These are phyloP conservation scores for Carex scoparia DNA, from an alignment of 176 grass and related monocot species.

Conservation along the genomic window DNA sequence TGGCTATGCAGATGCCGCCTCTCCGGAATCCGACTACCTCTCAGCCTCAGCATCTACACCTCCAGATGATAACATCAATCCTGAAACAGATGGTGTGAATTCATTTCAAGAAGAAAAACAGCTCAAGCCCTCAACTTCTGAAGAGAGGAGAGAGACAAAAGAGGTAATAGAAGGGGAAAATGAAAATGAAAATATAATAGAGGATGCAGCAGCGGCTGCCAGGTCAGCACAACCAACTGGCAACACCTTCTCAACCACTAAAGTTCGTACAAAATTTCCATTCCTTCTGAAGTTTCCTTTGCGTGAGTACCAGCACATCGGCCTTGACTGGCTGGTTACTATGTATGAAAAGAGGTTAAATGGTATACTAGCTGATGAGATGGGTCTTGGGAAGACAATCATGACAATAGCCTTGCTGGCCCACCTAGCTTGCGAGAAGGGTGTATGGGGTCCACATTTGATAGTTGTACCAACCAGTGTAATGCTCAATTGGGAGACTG, in stretches of 20 bases:
- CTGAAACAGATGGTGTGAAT: constrained; percentile 14
- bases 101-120: constrained; percentile 11
- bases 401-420: constrained; percentile 97
- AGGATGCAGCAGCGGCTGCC: constrained; percentile 92
- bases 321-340: constrained; percentile 91
- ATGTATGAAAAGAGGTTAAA: constrained; percentile 99
- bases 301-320: constrained; percentile 99
- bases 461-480: constrained; percentile 98
- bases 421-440: constrained; percentile 96
- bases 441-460: constrained; percentile 99
- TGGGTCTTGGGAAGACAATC: constrained; percentile 98
- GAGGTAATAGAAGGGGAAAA: constrained; percentile 32
- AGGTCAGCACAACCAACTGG: constrained; percentile 98
- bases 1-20: constrained; percentile 53
- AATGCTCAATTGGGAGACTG: constrained; percentile 99
- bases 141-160: constrained; percentile 33
- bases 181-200: constrained; percentile 68
- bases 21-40: constrained; percentile 43
- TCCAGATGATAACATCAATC: constrained; percentile 45
- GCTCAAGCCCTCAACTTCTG: not conserved
- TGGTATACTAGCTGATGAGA: constrained; percentile 99
- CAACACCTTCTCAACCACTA: constrained; percentile 92
- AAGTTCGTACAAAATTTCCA: constrained; percentile 88
- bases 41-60: constrained; percentile 31
- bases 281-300: constrained; percentile 98